Base-by-base conservation (phyloP, 306 rosid genomes). In the Urtica urens region DNA sequence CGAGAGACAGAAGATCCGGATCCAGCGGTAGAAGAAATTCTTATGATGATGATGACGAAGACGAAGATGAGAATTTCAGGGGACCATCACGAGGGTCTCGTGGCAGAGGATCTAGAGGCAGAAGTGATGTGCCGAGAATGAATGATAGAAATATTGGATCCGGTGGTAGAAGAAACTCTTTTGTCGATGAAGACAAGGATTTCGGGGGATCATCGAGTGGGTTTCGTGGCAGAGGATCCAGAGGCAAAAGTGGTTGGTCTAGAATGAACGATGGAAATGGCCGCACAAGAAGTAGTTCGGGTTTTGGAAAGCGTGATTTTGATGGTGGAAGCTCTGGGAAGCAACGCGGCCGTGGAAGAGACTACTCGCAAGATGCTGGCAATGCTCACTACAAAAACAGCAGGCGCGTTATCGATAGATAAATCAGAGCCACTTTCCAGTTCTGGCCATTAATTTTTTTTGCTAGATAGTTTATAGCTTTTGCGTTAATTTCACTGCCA, bases 341-440 rank as follows among this genome's bases (percentile, higher is more conserved):
- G 63, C 70, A 49, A 29, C 48, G 46, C 8, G 69, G 62, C 52
- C 42, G 31, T 39, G 59, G 60, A 49, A 46, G 70, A 47, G 55
- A 59, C 38, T n/a, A n/a, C n/a, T 31, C 13, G 45, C 57, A 52
- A 10, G 78, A 58, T 39, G 28, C 54, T 21, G 80, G 61, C 51
- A 46, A 12, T 51, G 75, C 67, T 18, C 79, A 67, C 14, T 90
- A 72, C 44, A 75, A 24, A 72, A 90, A 90, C 71, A 79, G 83
- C 25, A 65, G 87, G 60, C 87, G 94, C 9, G 85, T 81, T 34
- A 75, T 90, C 51, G 85, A 81, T 72, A 75, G 97, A 67, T 84
- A 74, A 28, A 20, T 44, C 35, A 7, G 21, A 23, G 34, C 31
- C 16, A 33, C 22, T 1, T 28, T 48, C 19, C n/a, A 4, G 21